Evolutionary conservation across 257 asterid species (phyloP).

Genomic region (Capsicum chinense): DNA sequence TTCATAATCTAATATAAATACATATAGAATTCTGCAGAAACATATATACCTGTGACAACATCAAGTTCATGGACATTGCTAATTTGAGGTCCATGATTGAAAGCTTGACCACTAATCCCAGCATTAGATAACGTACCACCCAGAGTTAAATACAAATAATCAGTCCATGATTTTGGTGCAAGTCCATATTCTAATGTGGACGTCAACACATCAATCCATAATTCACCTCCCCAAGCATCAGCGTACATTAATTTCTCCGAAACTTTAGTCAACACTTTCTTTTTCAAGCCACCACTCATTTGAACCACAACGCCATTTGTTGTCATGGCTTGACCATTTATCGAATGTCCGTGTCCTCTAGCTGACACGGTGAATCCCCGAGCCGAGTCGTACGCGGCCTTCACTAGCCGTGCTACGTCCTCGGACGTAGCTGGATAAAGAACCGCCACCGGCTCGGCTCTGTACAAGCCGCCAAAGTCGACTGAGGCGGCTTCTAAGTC

Average conservation of each 20-base stretch:
- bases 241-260: conserved; percentile 60
- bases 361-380: conserved; percentile 67
- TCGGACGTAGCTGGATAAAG: conserved; percentile 58
- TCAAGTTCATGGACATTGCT: conserved; percentile 74
- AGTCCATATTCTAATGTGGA: conserved; percentile 67
- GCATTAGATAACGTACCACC: conserved; percentile 89
- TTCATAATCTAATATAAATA: too few species aligned
- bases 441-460: conserved; percentile 62
- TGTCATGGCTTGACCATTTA: conserved; percentile 76
- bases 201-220: conserved; percentile 75
- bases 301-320: conserved; percentile 59
- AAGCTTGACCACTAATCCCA: conserved; percentile 88
- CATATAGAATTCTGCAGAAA: background rate
- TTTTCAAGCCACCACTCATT: conserved; percentile 46
- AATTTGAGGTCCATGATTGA: conserved; percentile 86
- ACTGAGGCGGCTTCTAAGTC: conserved; percentile 53
- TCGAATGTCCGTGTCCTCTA: conserved; percentile 84
- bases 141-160: conserved; percentile 83
- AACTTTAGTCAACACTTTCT: conserved; percentile 41
- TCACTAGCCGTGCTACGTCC: conserved; percentile 65
- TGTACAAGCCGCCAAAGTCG: conserved; percentile 60
- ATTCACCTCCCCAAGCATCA: conserved; percentile 87
- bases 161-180: conserved; percentile 89
- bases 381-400: conserved; percentile 60
- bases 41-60: conserved; percentile 71